Evolutionary conservation across 306 rosid species (phyloP).

Genomic region (Rosa multiflora): DNA sequence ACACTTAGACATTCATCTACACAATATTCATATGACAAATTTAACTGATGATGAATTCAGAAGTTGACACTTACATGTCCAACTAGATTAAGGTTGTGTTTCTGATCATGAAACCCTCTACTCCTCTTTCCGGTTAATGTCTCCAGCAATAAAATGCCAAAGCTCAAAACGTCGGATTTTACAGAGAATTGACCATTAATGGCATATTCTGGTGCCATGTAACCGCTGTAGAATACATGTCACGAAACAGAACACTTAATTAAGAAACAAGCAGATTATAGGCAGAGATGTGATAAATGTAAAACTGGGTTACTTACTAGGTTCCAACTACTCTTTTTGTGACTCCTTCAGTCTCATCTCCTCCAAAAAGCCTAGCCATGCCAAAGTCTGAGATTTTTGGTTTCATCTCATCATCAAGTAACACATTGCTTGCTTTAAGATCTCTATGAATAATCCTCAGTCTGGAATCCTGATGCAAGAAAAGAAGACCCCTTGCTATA

Average conservation of each 20-base stretch:
- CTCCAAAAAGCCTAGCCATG: constrained; percentile 38
- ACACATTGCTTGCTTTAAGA: constrained; percentile 43
- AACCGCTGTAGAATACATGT: constrained; percentile 29
- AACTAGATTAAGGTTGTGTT: constrained; percentile 24
- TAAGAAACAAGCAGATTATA: background rate
- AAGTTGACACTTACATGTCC: constrained; percentile 27
- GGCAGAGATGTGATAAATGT: background rate
- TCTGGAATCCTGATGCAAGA: constrained; percentile 58
- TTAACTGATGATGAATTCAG: background rate
- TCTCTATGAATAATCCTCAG: constrained; percentile 42
- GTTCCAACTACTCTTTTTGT: constrained; percentile 47
- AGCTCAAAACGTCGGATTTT: constrained; percentile 43
- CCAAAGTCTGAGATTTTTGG: constrained; percentile 49
- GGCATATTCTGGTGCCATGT: constrained; percentile 64
- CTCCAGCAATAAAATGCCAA: constrained; percentile 35
- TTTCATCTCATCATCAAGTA: constrained; percentile 37
- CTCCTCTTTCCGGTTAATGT: constrained; percentile 35
- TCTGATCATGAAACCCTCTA: constrained; percentile 19
- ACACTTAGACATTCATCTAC: background rate
- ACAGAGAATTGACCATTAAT: constrained; percentile 46
- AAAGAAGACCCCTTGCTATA: constrained; percentile 53
- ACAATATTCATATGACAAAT: background rate
- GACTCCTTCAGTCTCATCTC: constrained; percentile 33
- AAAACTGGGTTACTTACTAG: constrained; percentile 20
- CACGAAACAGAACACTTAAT: background rate